Base-by-base conservation (phyloP, 1,284 basidiomycete genomes). In the Cyathus pygmaeus region DNA sequence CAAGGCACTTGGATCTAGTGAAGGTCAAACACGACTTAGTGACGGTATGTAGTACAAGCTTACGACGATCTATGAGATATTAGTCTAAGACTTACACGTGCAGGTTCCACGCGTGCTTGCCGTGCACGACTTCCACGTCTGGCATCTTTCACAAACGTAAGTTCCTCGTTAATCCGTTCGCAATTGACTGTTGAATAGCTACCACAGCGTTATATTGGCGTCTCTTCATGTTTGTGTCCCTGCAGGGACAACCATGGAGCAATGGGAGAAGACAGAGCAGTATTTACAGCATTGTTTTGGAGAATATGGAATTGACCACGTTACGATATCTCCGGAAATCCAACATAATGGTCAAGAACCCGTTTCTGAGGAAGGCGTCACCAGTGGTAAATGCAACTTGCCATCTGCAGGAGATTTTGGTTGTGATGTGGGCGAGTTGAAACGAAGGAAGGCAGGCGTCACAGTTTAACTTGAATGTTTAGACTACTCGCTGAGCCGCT, bases 141-240 rank as follows among this genome's bases (percentile, higher is more conserved):
- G 83, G 83, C 81, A 84, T 61, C 72, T 85, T 17, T 84, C 83
- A 15, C n/a, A 84, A 68, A 78, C 78, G 83, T 85, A 66, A 62
- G 81, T 72, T 7, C 24, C 39, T 27, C 9, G 7, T 26, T 44
- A 2, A 11, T 41, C 27, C 26, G 27, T 10, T 19, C 26, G 9
- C 42, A n/a, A n/a, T n/a, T n/a, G n/a, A n/a, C n/a, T n/a, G 23
- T 33, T 27, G 13, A 7, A 19, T 23, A 21, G 11, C n/a, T 33
- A 13, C 13, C 54, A n/a, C 56, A 84, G 81, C 31, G 79, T 81
- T 36, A 82, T 83, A 59, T 71, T 84, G n/a, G 83, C 79, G 9
- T 84, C 83, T 24, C 73, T 85, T 30, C 83, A 85, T 61, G 83
- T 84, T 26, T 82, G 82, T 58, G 80, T 85, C n/a, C n/a, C n/a